Evolutionary conservation across 176 grass and related monocot genomes (phyloP).

Genomic region (Rhipidocladum racemiflorum): DNA sequence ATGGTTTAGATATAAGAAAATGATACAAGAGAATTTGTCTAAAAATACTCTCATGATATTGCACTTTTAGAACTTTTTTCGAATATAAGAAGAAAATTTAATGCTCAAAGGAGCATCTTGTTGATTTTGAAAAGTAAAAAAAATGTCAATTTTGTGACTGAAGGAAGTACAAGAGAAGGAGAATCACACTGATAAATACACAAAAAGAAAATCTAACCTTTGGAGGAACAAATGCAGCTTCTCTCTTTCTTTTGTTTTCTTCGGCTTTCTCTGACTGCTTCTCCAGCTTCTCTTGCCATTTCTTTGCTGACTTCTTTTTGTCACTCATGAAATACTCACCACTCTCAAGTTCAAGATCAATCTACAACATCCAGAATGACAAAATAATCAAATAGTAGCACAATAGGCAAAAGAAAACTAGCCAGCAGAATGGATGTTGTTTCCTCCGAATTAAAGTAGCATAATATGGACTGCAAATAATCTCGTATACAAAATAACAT

Average conservation of each 20-base stretch:
- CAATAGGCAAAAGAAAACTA: conserved; percentile 8
- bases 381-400: conserved; percentile 18
- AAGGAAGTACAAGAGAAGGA: neutral
- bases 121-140: too few species aligned
- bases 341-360: conserved; percentile 73
- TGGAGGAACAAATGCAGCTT: conserved; percentile 83
- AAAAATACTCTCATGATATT: too few species aligned
- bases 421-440: neutral
- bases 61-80: too few species aligned
- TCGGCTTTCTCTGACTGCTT: conserved; percentile 80
- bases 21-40: rapidly evolving
- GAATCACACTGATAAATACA: neutral
- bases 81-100: too few species aligned
- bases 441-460: neutral
- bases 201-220: conserved; percentile 45
- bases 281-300: conserved; percentile 88
- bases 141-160: too few species aligned
- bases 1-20: too few species aligned
- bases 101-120: too few species aligned
- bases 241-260: conserved; percentile 92
- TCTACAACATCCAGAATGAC: conserved; percentile 44
- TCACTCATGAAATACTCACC: conserved; percentile 97
- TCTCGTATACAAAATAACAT: neutral
- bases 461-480: neutral
- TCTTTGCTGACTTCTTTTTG: conserved; percentile 82